Base-by-base conservation (phyloP, 495 filamentous ascomycete genomes). In the Collariella sp. region DNA sequence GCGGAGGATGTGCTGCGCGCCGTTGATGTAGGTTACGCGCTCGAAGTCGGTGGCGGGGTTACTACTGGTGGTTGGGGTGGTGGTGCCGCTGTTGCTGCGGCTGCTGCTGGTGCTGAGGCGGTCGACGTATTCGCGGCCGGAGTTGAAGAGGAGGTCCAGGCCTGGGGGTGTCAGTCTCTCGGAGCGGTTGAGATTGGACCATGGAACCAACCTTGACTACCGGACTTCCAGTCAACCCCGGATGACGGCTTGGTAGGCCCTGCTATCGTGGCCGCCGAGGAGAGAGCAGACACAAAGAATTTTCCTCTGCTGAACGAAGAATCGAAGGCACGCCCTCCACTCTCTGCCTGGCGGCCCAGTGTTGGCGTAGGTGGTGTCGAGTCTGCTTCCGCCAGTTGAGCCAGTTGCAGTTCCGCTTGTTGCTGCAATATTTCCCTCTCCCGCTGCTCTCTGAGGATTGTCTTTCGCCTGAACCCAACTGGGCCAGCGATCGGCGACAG, bases 1-100 rank as follows among this genome's bases (percentile, higher is more conserved):
- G 46, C 78, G 76, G 2, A 88, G 76, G 3, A 89, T 71, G 62
- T 88, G 87, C 7, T 77, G 72, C 7, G 87, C 50, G 39, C 82
- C 79, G 60, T 83, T 77, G 22, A 90, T 70, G 63, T 87, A 89
- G 1, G 87, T 72, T 16, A 80, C 76, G n/a, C 86, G 76, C 39
- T 78, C 77, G 26, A 85, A 76, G 0, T 42, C 51, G 5, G 9
- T 4, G 10, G 66, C 45, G 55, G 73, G n/a, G n/a, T n/a, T n/a
- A n/a, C n/a, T n/a, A n/a, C n/a, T n/a, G n/a, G n/a, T n/a, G n/a
- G n/a, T n/a, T n/a, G n/a, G n/a, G n/a, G n/a, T n/a, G n/a, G n/a
- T n/a, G n/a, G n/a, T n/a, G n/a, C n/a, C n/a, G n/a, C n/a, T n/a
- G n/a, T n/a, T n/a, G n/a, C n/a, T 23, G n/a, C 51, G 38, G 26